Conservation (phyloP, 305 asterid species). For the Caryopteris hybrid region DNA sequence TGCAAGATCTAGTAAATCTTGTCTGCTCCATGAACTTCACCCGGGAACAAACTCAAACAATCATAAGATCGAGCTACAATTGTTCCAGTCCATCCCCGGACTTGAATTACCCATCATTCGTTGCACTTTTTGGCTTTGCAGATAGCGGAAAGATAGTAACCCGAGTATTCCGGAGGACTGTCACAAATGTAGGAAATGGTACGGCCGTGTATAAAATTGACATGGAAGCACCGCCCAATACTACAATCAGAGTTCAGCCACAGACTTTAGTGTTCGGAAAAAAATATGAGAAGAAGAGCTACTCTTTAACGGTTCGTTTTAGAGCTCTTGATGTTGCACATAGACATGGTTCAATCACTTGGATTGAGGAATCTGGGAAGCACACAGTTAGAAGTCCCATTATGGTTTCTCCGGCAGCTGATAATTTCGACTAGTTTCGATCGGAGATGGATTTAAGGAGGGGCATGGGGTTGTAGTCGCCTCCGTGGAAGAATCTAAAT, state of each 20-base stretch:
- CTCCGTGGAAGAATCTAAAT: no score
- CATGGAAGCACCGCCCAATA: constrained; percentile 24
- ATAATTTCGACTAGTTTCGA: not conserved
- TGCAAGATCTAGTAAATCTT: constrained; percentile 30
- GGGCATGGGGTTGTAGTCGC: no score
- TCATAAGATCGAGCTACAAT: constrained; percentile 30
- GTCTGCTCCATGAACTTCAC: constrained; percentile 43
- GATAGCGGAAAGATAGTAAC: not conserved
- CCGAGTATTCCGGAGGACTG: constrained; percentile 14
- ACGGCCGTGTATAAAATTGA: constrained; percentile 20
- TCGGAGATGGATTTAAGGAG: no score
- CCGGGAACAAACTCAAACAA: constrained; percentile 22
- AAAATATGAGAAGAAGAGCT: constrained; percentile 25
- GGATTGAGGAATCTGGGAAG: constrained; percentile 15
- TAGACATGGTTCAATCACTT: not conserved
- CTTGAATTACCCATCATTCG: constrained; percentile 38
- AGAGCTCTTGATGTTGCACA: not conserved
- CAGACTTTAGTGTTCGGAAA: constrained; percentile 26
- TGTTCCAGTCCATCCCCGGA: constrained; percentile 40
- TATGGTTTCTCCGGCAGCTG: constrained; percentile 16
- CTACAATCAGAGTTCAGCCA: constrained; percentile 22
- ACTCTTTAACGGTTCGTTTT: constrained; percentile 5
- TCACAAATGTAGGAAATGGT: constrained; percentile 39
- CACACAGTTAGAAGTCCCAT: constrained; percentile 18
- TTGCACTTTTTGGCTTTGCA: constrained; percentile 10